phyloP scores from a whole-genome alignment of 192 early-diverging fungal genomes.

The Linnemannia elongata region DNA sequence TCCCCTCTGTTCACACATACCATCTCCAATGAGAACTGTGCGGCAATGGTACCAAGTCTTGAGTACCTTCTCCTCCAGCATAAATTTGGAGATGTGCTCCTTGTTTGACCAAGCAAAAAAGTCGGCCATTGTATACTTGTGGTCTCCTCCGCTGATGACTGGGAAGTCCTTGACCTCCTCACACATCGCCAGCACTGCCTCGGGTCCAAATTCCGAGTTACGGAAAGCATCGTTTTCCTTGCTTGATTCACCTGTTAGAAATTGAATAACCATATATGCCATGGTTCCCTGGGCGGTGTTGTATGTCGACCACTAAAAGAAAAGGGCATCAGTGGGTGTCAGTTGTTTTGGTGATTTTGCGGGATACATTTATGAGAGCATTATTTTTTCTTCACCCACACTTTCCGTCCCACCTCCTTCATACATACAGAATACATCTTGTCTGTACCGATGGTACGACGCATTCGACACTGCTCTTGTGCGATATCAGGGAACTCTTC shows the following conservation, averaged over 20 bases:
- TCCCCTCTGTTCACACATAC: neutral
- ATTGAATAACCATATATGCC: neutral
- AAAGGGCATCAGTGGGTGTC: neutral
- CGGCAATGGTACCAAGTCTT: slow-evolving; percentile 35
- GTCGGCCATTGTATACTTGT: neutral
- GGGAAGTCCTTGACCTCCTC: slow-evolving; percentile 22
- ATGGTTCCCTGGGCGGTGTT: neutral
- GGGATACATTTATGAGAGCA: neutral
- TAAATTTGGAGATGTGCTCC: slow-evolving; percentile 27
- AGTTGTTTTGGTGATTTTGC: no score
- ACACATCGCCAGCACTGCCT: slow-evolving; percentile 19
- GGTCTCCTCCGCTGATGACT: neutral
- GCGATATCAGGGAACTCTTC: slow-evolving; percentile 1
- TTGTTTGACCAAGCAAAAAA: slow-evolving; percentile 17
- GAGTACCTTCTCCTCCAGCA: slow-evolving; percentile 46
- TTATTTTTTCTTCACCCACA: neutral
- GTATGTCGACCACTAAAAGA: slow-evolving; percentile 11
- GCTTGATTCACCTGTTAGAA: neutral
- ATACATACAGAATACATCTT: slow-evolving; percentile 12
- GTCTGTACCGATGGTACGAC: neutral
- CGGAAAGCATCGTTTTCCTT: slow-evolving; percentile 1
- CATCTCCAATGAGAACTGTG: slow-evolving; percentile 31
- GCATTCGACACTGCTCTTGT: neutral
- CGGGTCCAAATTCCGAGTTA: slow-evolving; percentile 13
- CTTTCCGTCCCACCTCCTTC: neutral